These are phyloP conservation scores for Talaromyces sp. DNA, from an alignment of 2,329 filamentous ascomycete species.

Conservation along the genomic window DNA sequence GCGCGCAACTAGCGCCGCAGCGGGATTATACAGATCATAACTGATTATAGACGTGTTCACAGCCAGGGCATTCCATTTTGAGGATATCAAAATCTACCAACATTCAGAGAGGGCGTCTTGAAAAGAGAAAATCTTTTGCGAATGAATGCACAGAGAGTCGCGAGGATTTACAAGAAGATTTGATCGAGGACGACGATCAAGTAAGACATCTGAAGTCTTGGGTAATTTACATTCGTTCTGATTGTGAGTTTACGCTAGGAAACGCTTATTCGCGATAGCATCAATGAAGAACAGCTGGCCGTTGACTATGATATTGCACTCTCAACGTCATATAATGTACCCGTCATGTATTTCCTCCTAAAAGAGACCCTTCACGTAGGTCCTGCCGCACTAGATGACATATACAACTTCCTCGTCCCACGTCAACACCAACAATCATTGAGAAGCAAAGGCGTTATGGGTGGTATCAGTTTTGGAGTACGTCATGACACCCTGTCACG, in stretches of 20 bases:
- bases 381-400: slow-evolving; percentile 58
- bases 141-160: slow-evolving; percentile 13
- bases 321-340: slow-evolving; percentile 68
- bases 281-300: slow-evolving; percentile 26
- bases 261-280: slow-evolving; percentile 34
- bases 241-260: slow-evolving; percentile 28
- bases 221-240: not conserved
- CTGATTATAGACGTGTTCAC: slow-evolving; percentile 12
- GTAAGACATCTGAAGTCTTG: slow-evolving; percentile 15
- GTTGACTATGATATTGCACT: slow-evolving; percentile 70
- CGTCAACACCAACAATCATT: slow-evolving; percentile 58
- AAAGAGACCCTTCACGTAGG: slow-evolving; percentile 54
- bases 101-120: not conserved
- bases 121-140: not conserved
- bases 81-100: slow-evolving; percentile 26
- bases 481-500: slow-evolving; percentile 11
- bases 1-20: not conserved
- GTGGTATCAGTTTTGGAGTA: slow-evolving; percentile 72
- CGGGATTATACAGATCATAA: not conserved
- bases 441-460: slow-evolving; percentile 58
- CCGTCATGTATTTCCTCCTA: slow-evolving; percentile 70
- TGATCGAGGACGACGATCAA: slow-evolving; percentile 29
- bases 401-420: slow-evolving; percentile 68
- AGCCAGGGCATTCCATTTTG: slow-evolving; percentile 25
- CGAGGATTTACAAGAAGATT: slow-evolving; percentile 16